Base-by-base conservation (phyloP, 2,329 filamentous ascomycete genomes). In the Aspergillus texensis region DNA sequence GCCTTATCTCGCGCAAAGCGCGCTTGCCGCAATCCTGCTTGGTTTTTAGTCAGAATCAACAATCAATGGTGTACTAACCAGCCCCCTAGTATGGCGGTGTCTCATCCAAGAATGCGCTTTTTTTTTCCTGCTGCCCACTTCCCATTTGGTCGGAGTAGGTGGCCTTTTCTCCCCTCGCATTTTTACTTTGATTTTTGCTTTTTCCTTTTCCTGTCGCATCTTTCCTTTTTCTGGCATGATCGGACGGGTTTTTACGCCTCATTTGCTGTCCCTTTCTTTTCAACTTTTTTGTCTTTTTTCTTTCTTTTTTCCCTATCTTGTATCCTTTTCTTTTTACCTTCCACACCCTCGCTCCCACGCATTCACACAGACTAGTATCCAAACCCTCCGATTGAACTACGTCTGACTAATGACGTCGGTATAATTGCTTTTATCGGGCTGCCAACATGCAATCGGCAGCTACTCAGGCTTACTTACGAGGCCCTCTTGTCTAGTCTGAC, bases 1-100 rank as follows among this genome's bases (percentile, higher is more conserved):
- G 74, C 74, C 39, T 61, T 56, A 70, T 69, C 67, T 74, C 71
- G 71, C 74, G 73, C 62, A 74, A 75, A 74, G 76, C 76, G 76
- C 76, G 76, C 71, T 78, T 78, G 73, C 76, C 76, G 76, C 75
- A 60, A n/a, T 39, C 11, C n/a, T 36, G 30, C 12, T 30, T 36
- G 21, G 9, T 28, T 39, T 36, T 36, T 24, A 55, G 32, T 55
- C 16, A 55, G 32, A 39, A 21, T 55, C 26, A 30, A 32, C 16
- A 11, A 34, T 32, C 26, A 32, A 24, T 32, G 19, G 16, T 32
- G 28, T n/a, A 32, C 28, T 52, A 52, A 34, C 21, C 34, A 41
- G 21, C 36, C 39, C 56, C 39, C 41, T 50, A 34, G n/a, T 48
- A 32, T 58, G 36, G 45, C 45, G 43, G 56, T 46, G 56, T 46